Conservation (phyloP, 352 stramenopile species). For the Pythium brassicae region DNA sequence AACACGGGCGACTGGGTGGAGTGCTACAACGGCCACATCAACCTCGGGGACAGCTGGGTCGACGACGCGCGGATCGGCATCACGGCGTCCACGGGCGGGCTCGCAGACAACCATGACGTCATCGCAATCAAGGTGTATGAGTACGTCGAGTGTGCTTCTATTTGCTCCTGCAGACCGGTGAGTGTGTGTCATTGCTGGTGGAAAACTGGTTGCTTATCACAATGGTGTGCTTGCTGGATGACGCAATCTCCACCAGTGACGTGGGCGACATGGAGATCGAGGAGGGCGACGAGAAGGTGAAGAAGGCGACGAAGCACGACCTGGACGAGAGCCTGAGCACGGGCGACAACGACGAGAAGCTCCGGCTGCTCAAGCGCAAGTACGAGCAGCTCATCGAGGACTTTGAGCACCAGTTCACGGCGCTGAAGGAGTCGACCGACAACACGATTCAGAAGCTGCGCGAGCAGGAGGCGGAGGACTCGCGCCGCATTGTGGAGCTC, state of each 20-base stretch:
- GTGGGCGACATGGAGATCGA: slow-evolving; percentile 49
- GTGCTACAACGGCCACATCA: slow-evolving; percentile 53
- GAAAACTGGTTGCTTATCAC: slow-evolving; percentile 5
- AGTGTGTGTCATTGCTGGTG: not conserved
- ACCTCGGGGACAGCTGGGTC: slow-evolving; percentile 50
- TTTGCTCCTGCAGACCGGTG: not conserved
- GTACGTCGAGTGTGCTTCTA: slow-evolving; percentile 27
- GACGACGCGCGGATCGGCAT: slow-evolving; percentile 66
- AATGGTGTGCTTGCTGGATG: too few relatives aligned
- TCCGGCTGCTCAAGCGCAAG: slow-evolving; percentile 69
- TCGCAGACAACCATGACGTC: slow-evolving; percentile 84
- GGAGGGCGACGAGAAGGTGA: slow-evolving; percentile 57
- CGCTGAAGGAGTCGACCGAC: slow-evolving; percentile 76
- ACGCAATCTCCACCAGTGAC: slow-evolving; percentile 42
- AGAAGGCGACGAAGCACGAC: slow-evolving; percentile 42
- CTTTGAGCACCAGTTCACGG: slow-evolving; percentile 81
- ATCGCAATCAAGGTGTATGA: slow-evolving; percentile 72
- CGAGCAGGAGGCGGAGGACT: slow-evolving; percentile 62
- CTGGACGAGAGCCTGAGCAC: slow-evolving; percentile 42
- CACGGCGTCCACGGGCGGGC: slow-evolving; percentile 74
- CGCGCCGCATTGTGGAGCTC: slow-evolving; percentile 64
- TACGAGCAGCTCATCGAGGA: slow-evolving; percentile 80
- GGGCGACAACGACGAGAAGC: slow-evolving; percentile 56
- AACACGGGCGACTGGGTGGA: slow-evolving; percentile 69
- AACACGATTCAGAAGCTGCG: slow-evolving; percentile 82